phyloP scores from a whole-genome alignment of 805 yeast genomes.

The Metschnikowia continentalis region DNA sequence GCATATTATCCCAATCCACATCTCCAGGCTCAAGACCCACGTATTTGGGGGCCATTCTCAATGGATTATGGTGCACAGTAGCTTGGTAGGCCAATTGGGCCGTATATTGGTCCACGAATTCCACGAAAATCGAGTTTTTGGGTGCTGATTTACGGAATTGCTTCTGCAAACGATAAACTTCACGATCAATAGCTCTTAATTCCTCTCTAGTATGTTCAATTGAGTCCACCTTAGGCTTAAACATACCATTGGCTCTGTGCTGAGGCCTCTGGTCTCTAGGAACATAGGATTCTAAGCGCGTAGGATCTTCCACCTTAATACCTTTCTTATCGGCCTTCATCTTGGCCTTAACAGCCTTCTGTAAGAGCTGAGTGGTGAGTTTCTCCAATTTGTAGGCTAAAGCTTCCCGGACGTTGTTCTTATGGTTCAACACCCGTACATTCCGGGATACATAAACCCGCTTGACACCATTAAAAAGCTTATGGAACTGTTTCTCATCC shows the following conservation, averaged over 20 bases:
- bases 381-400: conserved; percentile 62
- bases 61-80: conserved; percentile 59
- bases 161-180: conserved; percentile 53
- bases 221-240: conserved; percentile 55
- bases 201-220: conserved; percentile 53
- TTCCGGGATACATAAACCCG: conserved; percentile 77
- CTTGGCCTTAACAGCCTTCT: conserved; percentile 59
- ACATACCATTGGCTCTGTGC: conserved; percentile 44
- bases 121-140: conserved; percentile 78
- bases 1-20: conserved; percentile 66
- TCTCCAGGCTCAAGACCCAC: conserved; percentile 63
- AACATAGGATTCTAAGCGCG: conserved; percentile 53
- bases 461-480: conserved; percentile 78
- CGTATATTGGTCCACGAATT: conserved; percentile 68
- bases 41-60: conserved; percentile 55
- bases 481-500: conserved; percentile 66
- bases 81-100: conserved; percentile 73
- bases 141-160: conserved; percentile 47
- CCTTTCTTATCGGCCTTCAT: conserved; percentile 67
- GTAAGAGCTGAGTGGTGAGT: conserved; percentile 57
- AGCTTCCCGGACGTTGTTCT: conserved; percentile 55
- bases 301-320: conserved; percentile 19
- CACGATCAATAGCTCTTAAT: conserved; percentile 53
- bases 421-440: conserved; percentile 47
- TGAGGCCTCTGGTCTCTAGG: conserved; percentile 68